Base-by-base conservation (phyloP, 192 early-diverging fungal species). In the Backusella liffmaniae region DNA sequence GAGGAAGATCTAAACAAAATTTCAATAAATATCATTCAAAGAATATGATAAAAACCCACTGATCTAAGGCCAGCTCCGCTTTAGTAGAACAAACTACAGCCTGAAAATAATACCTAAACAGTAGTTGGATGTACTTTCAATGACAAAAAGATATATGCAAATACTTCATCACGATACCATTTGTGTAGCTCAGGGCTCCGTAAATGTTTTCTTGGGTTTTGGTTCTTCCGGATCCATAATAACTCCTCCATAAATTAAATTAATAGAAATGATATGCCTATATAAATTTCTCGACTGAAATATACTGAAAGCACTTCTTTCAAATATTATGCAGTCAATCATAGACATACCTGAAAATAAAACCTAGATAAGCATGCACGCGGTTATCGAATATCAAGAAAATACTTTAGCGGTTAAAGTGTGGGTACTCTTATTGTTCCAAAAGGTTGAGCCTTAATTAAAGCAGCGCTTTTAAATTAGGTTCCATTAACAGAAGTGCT, bases 391-490 rank as follows among this genome's bases (percentile, higher is more conserved):
- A 62, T 29, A 13, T 29, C 10, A 10, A 26, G 56, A 62, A 56
- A 56, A 62, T 29, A 4, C 8, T 12, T 29, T 26, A 26, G 4
- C n/a, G 9, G 29, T 26, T 23, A 62, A 12, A 13, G 7, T 62
- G 9, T 62, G 21, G 12, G 56, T 29, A 12, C 23, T 13, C 56
- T 62, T 29, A 62, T 62, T 62, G 56, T 62, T 62, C 56, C 21
- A 62, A 56, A 21, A n/a, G 21, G n/a, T 44, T 56, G 7, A 21
- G 29, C 56, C 26, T 62, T 62, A 62, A 29, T 62, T 62, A 13
- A 62, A 62, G 21, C 26, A 29, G 56, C 56, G 56, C 56, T 62
- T 62, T 29, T 62, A 62, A 62, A 62, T 62, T 62, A 62, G 56
- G 23, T 49, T 49, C 46, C 16, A 49, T 49, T 49, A 18, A 49